Evolutionary conservation across 306 rosid genomes (phyloP).

Genomic region (Abrus precatorius): DNA sequence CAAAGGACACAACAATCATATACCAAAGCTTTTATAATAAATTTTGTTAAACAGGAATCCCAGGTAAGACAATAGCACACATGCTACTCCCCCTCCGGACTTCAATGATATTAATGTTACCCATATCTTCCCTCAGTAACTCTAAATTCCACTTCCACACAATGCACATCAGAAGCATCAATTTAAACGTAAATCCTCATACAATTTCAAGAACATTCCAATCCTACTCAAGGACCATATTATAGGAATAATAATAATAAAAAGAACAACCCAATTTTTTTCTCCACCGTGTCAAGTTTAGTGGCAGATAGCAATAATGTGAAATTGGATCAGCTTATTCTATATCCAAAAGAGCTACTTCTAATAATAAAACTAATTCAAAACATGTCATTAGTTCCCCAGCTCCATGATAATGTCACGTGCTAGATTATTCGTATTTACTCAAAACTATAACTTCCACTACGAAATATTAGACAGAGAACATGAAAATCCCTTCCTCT

Average conservation of each 20-base stretch:
- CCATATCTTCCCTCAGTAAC: background rate
- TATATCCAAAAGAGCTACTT: background rate
- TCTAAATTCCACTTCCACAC: conserved; percentile 4
- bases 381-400: background rate
- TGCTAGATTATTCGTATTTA: background rate
- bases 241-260: background rate
- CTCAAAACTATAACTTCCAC: conserved; percentile 1
- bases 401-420: background rate
- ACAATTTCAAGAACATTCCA: background rate
- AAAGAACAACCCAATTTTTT: background rate
- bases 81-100: background rate
- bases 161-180: background rate
- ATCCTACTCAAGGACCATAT: conserved; percentile 1
- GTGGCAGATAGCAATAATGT: background rate
- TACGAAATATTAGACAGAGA: background rate
- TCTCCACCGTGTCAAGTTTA: background rate
- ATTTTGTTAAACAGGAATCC: background rate
- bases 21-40: background rate
- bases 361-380: background rate
- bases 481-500: background rate
- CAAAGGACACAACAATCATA: background rate
- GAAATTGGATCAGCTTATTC: background rate
- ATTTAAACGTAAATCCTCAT: background rate
- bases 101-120: conserved; percentile 1
- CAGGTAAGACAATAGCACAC: conserved; percentile 19